These are phyloP conservation scores for Leucosporidium scottii DNA, from an alignment of 768 basidiomycete species.

Conservation along the genomic window DNA sequence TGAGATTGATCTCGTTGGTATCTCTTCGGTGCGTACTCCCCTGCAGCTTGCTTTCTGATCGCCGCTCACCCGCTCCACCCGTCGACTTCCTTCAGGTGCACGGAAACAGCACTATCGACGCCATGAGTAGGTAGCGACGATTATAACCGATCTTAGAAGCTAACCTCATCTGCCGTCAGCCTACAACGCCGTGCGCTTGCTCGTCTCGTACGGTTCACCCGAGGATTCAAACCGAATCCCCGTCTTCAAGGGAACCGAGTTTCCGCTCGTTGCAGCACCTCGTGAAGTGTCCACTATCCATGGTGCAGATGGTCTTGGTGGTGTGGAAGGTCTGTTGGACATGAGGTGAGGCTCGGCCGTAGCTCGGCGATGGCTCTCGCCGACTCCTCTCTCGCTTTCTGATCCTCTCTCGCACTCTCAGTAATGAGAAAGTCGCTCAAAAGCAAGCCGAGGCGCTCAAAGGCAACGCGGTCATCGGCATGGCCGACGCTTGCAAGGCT, in stretches of 20 bases:
- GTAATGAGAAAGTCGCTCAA: slow-evolving; percentile 47
- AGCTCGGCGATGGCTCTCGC: neutral
- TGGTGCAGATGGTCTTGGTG: slow-evolving; percentile 70
- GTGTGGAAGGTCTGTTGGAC: slow-evolving; percentile 64
- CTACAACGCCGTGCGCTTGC: slow-evolving; percentile 70
- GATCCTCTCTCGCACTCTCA: neutral
- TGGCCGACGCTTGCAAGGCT: slow-evolving; percentile 45
- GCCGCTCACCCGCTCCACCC: neutral
- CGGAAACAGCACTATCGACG: slow-evolving; percentile 60
- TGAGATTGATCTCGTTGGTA: slow-evolving; percentile 62
- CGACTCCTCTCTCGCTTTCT: neutral
- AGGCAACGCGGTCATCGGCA: slow-evolving; percentile 57
- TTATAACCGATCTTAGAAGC: too few relatives aligned
- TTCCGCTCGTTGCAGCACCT: slow-evolving; percentile 7
- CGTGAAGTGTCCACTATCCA: slow-evolving; percentile 51
- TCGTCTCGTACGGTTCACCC: slow-evolving; percentile 65
- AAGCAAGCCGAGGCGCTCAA: slow-evolving; percentile 8
- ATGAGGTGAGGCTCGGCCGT: neutral
- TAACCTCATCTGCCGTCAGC: too few relatives aligned
- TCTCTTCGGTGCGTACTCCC: slow-evolving; percentile 61
- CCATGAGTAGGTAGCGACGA: slow-evolving; percentile 41
- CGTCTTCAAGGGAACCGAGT: slow-evolving; percentile 55
- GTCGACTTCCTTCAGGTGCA: slow-evolving; percentile 46
- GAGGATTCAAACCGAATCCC: slow-evolving; percentile 55
- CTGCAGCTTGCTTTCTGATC: neutral